Conservation (phyloP, 192 early-diverging fungal genomes). For the Coemansia sp. region DNA sequence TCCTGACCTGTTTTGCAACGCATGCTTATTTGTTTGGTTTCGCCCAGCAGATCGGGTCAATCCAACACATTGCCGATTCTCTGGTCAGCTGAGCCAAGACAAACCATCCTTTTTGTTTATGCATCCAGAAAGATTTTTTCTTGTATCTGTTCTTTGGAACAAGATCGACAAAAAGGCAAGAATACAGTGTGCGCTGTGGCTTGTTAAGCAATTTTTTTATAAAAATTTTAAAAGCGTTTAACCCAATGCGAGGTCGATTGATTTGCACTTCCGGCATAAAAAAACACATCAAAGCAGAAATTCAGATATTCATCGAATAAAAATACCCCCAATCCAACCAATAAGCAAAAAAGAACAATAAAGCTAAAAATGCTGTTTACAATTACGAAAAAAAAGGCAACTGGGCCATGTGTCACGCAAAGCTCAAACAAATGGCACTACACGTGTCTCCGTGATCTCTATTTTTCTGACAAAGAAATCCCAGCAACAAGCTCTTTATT, state of each 20-base stretch:
- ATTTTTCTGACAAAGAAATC: background rate
- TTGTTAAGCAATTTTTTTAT: background rate
- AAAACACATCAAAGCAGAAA: background rate
- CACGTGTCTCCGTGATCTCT: background rate
- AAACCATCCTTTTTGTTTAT: background rate
- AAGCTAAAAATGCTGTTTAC: background rate
- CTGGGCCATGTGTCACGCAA: background rate
- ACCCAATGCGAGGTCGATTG: background rate
- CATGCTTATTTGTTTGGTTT: background rate
- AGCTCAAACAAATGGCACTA: background rate
- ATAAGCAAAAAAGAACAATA: background rate
- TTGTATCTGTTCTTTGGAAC: background rate
- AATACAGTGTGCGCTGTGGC: background rate
- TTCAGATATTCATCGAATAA: background rate
- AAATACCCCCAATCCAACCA: background rate
- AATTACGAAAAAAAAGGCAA: background rate
- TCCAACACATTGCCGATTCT: background rate
- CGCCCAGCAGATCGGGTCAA: slow-evolving; percentile 3
- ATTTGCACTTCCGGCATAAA: background rate
- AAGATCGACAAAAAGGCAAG: background rate
- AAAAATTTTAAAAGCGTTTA: background rate
- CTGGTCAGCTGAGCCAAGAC: background rate
- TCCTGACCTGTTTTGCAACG: background rate
- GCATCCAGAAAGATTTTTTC: background rate
- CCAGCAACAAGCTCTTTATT: background rate